Conservation (phyloP, 2,329 filamentous ascomycete species). For the Talaromyces pinophilus region DNA sequence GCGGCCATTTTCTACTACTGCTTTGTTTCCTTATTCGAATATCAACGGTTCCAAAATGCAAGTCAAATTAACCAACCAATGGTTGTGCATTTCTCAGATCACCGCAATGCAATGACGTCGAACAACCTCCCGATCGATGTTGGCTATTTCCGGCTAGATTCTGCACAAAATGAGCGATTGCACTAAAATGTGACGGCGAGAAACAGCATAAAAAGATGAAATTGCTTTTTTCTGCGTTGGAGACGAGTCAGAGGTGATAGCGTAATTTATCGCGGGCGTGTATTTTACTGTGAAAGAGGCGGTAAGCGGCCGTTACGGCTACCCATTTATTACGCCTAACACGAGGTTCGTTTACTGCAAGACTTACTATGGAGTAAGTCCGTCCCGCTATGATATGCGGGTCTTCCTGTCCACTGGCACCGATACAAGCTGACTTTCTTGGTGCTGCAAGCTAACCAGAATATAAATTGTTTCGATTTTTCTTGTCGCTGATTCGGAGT, state of each 20-base stretch:
- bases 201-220: constrained; percentile 4
- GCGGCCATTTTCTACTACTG: constrained; percentile 13
- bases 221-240: constrained; percentile 6
- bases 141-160: background rate
- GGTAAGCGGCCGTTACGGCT: constrained; percentile 4
- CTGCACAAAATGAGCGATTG: background rate
- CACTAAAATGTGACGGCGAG: background rate
- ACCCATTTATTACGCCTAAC: constrained; percentile 2
- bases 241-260: background rate
- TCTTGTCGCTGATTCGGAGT: background rate
- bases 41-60: background rate
- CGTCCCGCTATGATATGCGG: constrained; percentile 9
- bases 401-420: background rate
- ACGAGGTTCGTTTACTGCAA: background rate
- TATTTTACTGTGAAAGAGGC: constrained; percentile 8
- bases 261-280: background rate
- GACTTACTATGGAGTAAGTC: background rate
- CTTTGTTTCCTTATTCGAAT: background rate
- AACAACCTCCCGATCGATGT: background rate
- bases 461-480: background rate
- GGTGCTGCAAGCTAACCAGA: background rate
- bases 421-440: constrained; percentile 5
- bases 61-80: background rate
- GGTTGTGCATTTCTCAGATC: background rate
- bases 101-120: constrained; percentile 8